A percentile compares a stretch with the other conserved stretches of the same genome.
Evolutionary conservation across 2,329 filamentous ascomycete species (phyloP).

Genomic region (Ilyonectria sp.): DNA sequence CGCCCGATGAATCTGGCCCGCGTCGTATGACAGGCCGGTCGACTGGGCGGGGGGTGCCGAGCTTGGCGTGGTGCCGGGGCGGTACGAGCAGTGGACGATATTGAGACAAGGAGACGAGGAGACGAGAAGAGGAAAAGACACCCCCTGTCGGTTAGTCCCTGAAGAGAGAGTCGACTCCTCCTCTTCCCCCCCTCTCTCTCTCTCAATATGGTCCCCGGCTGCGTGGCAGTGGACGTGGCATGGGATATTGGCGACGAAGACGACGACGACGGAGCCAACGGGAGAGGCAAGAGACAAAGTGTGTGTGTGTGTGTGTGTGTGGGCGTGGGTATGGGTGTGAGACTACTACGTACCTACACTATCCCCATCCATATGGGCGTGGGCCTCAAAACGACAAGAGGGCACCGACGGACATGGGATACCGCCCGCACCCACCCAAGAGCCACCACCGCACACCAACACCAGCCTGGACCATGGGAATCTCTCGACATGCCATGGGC

Average conservation of each 20-base stretch:
- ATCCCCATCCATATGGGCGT: no score
- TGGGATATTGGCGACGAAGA: slow-evolving; percentile 5
- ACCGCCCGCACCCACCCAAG: no score
- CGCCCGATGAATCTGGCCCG: slow-evolving; percentile 46
- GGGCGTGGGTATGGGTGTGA: slow-evolving; percentile 7
- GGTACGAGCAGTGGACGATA: slow-evolving; percentile 30
- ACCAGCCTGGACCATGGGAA: slow-evolving; percentile 39
- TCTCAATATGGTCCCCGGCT: neutral
- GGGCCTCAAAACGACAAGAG: no score
- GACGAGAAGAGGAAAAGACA: neutral
- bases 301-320: slow-evolving; percentile 7
- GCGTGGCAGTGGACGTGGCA: slow-evolving; percentile 2
- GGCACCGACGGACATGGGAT: no score
- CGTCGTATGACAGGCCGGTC: slow-evolving; percentile 49
- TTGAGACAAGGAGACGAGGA: slow-evolving; percentile 13
- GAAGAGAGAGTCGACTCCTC: no score
- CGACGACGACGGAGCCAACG: slow-evolving; percentile 28
- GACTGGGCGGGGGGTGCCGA: slow-evolving; percentile 47
- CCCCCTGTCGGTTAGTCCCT: slow-evolving; percentile 7
- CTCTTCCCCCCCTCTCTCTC: no score
- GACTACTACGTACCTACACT: no score
- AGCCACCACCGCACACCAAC: no score
- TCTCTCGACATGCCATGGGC: slow-evolving; percentile 40
- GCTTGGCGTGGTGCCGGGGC: slow-evolving; percentile 42
- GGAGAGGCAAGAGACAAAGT: neutral